phyloP scores from a whole-genome alignment of 225 moss, liverwort and hornwort species.

The Rhytidiadelphus loreus region DNA sequence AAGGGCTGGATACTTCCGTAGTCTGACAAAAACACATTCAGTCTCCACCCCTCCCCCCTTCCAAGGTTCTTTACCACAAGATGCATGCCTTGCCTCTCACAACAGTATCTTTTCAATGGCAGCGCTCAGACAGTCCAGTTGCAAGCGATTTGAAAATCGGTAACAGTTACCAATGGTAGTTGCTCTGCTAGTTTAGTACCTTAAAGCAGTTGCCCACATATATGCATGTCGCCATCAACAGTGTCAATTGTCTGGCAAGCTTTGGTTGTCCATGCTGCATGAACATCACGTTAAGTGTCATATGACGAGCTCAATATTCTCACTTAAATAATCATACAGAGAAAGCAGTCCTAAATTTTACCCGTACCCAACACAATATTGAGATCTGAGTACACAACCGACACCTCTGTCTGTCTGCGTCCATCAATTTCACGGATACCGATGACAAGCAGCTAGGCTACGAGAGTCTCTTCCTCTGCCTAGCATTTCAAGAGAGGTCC shows the following conservation, averaged over 20 bases:
- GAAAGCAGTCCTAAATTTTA: background rate
- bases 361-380: background rate
- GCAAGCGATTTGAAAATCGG: background rate
- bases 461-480: background rate
- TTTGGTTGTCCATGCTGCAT: constrained; percentile 66
- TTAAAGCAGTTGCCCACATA: constrained; percentile 84
- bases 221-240: constrained; percentile 80
- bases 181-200: constrained; percentile 24
- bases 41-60: background rate
- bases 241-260: constrained; percentile 80
- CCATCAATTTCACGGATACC: background rate
- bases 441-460: background rate
- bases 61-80: background rate
- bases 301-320: background rate
- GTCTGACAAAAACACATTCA: background rate
- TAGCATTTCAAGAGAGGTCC: background rate
- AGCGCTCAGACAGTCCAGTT: background rate
- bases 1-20: background rate
- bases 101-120: background rate
- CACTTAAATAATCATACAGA: background rate
- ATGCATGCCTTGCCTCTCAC: background rate
- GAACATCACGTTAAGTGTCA: background rate
- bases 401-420: background rate
- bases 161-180: background rate
- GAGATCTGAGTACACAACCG: background rate